Evolutionary conservation across 2,329 filamentous ascomycete species (phyloP), one percentile per base, ranked within the genome.

Genomic region (Parastagonospora avenae): DNA sequence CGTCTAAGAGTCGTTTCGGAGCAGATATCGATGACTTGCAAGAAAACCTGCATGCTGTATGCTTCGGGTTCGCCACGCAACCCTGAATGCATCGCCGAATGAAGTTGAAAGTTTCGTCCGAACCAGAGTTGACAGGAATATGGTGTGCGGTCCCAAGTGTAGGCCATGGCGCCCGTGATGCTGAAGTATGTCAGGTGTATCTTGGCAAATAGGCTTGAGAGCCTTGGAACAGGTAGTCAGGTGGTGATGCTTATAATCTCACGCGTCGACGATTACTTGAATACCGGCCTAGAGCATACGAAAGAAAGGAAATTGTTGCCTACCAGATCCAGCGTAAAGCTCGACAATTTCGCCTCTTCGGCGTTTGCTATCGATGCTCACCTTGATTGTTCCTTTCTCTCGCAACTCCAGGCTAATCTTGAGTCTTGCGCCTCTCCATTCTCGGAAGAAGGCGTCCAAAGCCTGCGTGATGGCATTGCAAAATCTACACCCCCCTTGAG

Each of bases 91-190:
- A 67, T 14, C 63, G 60, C 15, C 67, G 59, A 8, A 67, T 68
- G 47, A 72, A 71, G 35, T 64, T 55, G 52, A 71, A 70, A 1
- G 66, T 68, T 9, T 68, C 66, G 41, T 70, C 68, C 11, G 68
- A 71, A 9, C 68, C 68, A 19, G 68, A 59, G 37, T 67, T 59
- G n/a, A 50, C 30, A 19, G 66, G 66, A 27, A 71, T 67, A 12
- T 61, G 62, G 47, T 64, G 63, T 12, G 66, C 64, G 11, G 54
- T 57, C 11, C 68, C 67, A 8, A 71, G 58, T 8, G 64, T 67
- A 28, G 67, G 59, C 69, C 66, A 71, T 8, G 67, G 66, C 16
- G 63, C 44, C 8, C 64, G 62, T n/a, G 62, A 59, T 45, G 59
- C 68, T 71, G 28, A 2, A 30, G 11, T 9, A 15, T 31, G 54